Base-by-base conservation (phyloP, 2,329 filamentous ascomycete genomes). In the Mariannaea elegans region DNA sequence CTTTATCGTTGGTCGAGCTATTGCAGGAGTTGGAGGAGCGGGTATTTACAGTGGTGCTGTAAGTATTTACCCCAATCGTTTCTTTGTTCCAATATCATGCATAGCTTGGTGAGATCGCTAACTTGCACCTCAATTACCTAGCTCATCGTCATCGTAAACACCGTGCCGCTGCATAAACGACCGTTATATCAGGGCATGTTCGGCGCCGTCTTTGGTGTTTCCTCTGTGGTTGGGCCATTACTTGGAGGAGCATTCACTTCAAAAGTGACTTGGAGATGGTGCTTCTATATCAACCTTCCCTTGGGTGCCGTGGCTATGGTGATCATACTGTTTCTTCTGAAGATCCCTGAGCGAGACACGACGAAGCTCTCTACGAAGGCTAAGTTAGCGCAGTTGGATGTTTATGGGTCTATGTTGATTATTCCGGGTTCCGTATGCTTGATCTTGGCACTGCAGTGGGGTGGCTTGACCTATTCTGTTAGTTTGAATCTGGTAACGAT, bases 351-450 rank as follows among this genome's bases (percentile, higher is more conserved):
- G 2, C 46, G 45, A 41, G 56, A 52, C 21, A 62, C 60, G 34
- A 61, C 36, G 18, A 58, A 73, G 14, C n/a, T 53, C 7, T 62
- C 70, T 1, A 38, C 77, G 8, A 72, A 70, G 62, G 69, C 77
- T 44, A 81, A 82, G 50, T 62, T 84, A 45, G 75, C 76, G 62
- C 80, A 81, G 1, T 72, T 87, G 27, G 84, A 87, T 59, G 79
- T 82, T 0, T 68, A 84, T 5, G 85, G 86, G 18, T 86, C 82
- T 14, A 57, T 81, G 3, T 77, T 84, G 64, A 82, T 89, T 59
- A 71, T 88, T 4, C 85, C 85, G 0, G 79, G 79, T 4, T 75
- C 77, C 7, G 69, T 81, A 36, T 83, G 78, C 56, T 70, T 83
- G 3, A 59, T 83, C 1, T 66, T 84, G 10, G 81, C 81, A 7